These are phyloP conservation scores for Simplicillium sp. DNA, from an alignment of 2,329 filamentous ascomycete species.

Conservation along the genomic window DNA sequence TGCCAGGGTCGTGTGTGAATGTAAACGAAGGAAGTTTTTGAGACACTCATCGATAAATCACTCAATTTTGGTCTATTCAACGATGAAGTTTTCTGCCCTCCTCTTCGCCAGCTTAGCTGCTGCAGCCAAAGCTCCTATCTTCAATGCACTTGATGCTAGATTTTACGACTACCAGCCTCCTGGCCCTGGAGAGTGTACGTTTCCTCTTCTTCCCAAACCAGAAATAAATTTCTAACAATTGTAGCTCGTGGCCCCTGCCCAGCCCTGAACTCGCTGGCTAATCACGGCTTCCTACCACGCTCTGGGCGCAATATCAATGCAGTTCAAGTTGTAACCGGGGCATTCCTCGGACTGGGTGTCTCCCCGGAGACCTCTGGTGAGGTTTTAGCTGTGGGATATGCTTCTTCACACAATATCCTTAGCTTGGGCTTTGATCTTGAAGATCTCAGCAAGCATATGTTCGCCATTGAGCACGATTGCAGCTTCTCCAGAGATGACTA, in stretches of 20 bases:
- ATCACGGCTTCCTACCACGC: background rate
- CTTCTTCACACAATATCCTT: background rate
- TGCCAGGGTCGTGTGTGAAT: too few species aligned
- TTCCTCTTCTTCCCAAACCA: background rate
- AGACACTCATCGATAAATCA: too few species aligned
- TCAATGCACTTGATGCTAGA: too few species aligned
- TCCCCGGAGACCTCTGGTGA: background rate
- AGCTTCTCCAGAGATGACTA: background rate
- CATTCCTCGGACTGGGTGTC: background rate
- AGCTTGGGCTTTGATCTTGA: background rate
- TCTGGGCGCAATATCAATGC: background rate
- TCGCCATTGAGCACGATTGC: slow-evolving; percentile 1
- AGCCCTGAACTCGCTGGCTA: background rate
- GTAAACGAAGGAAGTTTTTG: too few species aligned
- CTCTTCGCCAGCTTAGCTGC: too few species aligned
- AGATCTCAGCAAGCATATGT: background rate
- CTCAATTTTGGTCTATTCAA: too few species aligned
- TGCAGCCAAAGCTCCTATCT: too few species aligned
- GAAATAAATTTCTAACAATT: too few species aligned
- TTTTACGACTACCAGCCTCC: too few species aligned
- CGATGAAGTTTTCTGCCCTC: too few species aligned
- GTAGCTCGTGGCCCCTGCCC: background rate
- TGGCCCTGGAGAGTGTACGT: too few species aligned
- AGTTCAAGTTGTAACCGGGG: too few species aligned
- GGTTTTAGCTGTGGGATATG: background rate